Percentiles rank a stretch among this genome's conserved stretches.
Evolutionary conservation across 352 stramenopile species (phyloP).

Genomic region (Globisporangium cylindrosporum): DNA sequence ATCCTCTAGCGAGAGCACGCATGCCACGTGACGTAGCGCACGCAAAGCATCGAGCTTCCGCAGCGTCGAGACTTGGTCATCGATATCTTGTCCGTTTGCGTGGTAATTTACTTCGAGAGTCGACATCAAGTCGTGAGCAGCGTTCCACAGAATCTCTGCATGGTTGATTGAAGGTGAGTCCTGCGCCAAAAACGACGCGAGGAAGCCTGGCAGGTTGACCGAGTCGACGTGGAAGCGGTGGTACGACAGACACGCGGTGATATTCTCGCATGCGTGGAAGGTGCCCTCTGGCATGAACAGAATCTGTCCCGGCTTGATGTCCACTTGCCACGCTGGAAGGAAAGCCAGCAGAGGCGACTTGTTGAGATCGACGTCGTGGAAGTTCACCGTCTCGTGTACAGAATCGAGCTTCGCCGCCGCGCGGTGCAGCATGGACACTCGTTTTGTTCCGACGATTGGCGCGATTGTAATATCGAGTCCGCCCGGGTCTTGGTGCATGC

Average conservation of each 20-base stretch:
- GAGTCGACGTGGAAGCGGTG: slow-evolving; percentile 92
- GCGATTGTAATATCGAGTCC: slow-evolving; percentile 92
- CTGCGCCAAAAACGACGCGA: slow-evolving; percentile 86
- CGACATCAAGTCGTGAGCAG: slow-evolving; percentile 84
- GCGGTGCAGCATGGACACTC: slow-evolving; percentile 71
- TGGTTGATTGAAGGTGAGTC: slow-evolving; percentile 91
- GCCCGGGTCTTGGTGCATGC: slow-evolving; percentile 89
- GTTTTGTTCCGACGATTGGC: slow-evolving; percentile 87
- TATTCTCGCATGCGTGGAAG: slow-evolving; percentile 90
- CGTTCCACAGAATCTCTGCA: slow-evolving; percentile 93
- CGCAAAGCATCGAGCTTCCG: slow-evolving; percentile 66
- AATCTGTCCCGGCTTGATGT: slow-evolving; percentile 91
- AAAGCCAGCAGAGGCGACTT: slow-evolving; percentile 87
- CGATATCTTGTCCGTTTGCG: slow-evolving; percentile 44
- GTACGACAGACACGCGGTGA: slow-evolving; percentile 93
- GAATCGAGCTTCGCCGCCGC: slow-evolving; percentile 80
- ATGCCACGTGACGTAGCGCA: slow-evolving; percentile 58
- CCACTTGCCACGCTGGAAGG: slow-evolving; percentile 81
- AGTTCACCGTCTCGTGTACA: slow-evolving; percentile 80
- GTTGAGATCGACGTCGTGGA: slow-evolving; percentile 81
- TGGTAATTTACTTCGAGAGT: slow-evolving; percentile 78
- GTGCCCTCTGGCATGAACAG: slow-evolving; percentile 93
- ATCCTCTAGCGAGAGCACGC: slow-evolving; percentile 67
- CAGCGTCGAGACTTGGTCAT: slow-evolving; percentile 37
- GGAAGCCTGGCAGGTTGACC: slow-evolving; percentile 89